These are phyloP conservation scores for Cercophora samala DNA, from an alignment of 495 filamentous ascomycete species.

Conservation along the genomic window DNA sequence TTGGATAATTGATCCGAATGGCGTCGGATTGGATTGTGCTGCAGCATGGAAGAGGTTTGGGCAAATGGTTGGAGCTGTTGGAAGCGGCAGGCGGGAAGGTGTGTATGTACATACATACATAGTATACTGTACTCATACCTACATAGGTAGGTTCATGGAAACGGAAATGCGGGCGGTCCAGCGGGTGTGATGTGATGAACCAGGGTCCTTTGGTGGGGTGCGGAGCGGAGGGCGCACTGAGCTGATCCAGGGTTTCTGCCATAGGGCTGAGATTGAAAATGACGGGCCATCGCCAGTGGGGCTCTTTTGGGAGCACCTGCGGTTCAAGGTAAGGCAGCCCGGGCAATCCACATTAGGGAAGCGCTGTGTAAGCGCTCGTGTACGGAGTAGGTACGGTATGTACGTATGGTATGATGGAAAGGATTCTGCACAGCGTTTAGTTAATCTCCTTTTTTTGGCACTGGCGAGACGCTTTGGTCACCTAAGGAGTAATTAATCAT, in stretches of 20 bases:
- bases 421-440: no score
- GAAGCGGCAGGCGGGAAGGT: constrained; percentile 5
- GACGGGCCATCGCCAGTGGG: neutral
- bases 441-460: no score
- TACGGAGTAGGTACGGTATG: no score
- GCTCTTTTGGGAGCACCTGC: neutral
- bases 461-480: neutral
- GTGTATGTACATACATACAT: no score
- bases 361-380: neutral
- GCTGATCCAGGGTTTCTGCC: neutral
- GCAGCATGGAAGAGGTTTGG: no score
- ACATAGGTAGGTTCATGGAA: no score
- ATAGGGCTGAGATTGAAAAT: neutral
- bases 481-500: no score
- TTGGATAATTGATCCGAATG: neutral
- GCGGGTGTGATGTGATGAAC: neutral
- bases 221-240: neutral
- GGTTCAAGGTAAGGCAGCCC: no score
- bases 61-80: neutral
- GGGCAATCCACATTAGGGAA: neutral
- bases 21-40: neutral
- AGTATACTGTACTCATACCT: no score
- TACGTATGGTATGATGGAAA: no score
- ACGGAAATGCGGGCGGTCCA: neutral
- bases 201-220: neutral